Evolutionary conservation across 2,329 filamentous ascomycete genomes (phyloP), one percentile per base, ranked within the genome.

Genomic region (Uncinocarpus reesii): DNA sequence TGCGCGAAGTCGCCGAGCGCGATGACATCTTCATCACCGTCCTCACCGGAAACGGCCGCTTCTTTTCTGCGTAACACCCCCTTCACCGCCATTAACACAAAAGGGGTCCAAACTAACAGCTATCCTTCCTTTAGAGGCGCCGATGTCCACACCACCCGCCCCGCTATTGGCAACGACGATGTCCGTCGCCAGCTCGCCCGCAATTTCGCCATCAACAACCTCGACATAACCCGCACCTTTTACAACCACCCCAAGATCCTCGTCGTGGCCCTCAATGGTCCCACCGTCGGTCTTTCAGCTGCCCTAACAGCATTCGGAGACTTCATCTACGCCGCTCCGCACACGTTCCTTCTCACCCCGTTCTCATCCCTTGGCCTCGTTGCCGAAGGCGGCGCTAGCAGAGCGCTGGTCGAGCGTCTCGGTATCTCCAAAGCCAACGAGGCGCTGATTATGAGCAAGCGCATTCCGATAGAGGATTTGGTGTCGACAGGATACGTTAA

Each of bases 211-310:
- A 74, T 83, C 56, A 83, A 84, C 74, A 96, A 96, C 73, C 78
- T 95, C 49, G 85, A 94, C 74, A 78, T 86, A 59, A 92, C 89
- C 1, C 83, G 86, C 58, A 83, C 87, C 58, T 95, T 96, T 72
- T 89, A 92, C 72, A 82, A 81, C 11, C 92, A 96, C 69, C 86
- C 88, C 58, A 95, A 96, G 71, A 84, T 96, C 67, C 84, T 96
- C 20, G 78, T 96, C 52, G 82, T 83, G 0, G 92, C 86, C 0
- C 81, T 96, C 56, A 96, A 96, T 69, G 92, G 90, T 2, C 92
- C 92, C 4, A 88, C 81, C 8, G 76, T 98, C 46, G 92, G 92
- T 4, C 81, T 96, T 26, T 85, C 84, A 1, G 92, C 90, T 0
- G 89, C 90, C 0, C 69, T 96, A 0, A 72, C 87, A 50, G 82